A percentile compares a stretch with the other conserved stretches of the same genome.
These are phyloP conservation scores for Colletotrichum aenigma DNA, from an alignment of 2,329 filamentous ascomycete species.

Conservation along the genomic window DNA sequence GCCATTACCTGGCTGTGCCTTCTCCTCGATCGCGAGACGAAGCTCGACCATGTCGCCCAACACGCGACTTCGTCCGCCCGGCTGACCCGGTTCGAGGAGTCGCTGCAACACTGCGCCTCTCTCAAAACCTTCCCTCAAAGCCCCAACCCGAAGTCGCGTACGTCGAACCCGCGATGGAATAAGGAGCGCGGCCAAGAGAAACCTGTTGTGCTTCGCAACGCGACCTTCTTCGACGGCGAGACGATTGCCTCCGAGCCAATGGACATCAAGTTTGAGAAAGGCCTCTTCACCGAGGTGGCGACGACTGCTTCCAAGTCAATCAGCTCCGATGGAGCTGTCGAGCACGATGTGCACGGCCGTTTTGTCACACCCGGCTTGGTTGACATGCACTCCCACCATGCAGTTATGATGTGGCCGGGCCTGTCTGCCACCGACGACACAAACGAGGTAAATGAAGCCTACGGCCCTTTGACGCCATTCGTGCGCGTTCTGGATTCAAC, in stretches of 20 bases:
- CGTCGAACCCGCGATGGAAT: constrained; percentile 44
- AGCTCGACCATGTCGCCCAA: background rate
- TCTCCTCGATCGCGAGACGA: constrained; percentile 9
- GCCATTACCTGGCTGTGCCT: constrained; percentile 10
- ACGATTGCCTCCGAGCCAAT: constrained; percentile 31
- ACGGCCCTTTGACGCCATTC: constrained; percentile 40
- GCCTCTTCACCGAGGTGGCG: constrained; percentile 36
- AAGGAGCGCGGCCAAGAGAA: constrained; percentile 37
- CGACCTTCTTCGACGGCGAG: constrained; percentile 48
- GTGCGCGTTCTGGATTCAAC: constrained; percentile 42
- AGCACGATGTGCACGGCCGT: constrained; percentile 37
- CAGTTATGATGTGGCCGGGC: constrained; percentile 36
- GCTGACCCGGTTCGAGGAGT: constrained; percentile 6
- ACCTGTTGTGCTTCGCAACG: constrained; percentile 41
- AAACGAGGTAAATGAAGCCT: constrained; percentile 37
- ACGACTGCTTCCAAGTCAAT: constrained; percentile 17
- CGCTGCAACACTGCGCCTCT: constrained; percentile 13
- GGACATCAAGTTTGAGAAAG: constrained; percentile 42
- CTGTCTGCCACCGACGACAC: constrained; percentile 33
- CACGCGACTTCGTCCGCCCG: constrained; percentile 7
- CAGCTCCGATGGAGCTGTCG: constrained; percentile 16
- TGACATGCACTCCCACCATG: constrained; percentile 51
- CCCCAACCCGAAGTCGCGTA: constrained; percentile 4
- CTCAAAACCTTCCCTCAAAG: constrained; percentile 10
- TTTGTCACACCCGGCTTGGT: constrained; percentile 48